Evolutionary conservation across 805 yeast species (phyloP), one percentile per base, ranked within the genome.

Genomic region (Saturnispora gosingensis): DNA sequence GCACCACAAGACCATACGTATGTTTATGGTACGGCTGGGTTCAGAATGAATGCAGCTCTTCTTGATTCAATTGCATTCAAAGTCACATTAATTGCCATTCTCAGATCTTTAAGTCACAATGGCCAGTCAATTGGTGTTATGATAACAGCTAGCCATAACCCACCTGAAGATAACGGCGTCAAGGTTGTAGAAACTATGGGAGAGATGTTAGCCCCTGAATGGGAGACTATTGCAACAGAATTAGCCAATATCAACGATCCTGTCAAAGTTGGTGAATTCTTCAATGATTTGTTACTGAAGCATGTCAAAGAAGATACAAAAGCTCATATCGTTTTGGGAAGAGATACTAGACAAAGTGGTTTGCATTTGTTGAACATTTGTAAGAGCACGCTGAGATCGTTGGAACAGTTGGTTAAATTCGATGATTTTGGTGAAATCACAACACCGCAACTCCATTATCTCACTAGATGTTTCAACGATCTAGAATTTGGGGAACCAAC

Each of bases 11-110:
- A 59, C 24, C 59, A 53, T 35, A 51, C 54, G 2, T 83, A 80
- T 62, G 68, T 78, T 16, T 93, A 93, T 61, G 99, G 99, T n/a
- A 93, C 99, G 1, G 99, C 99, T 2, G 99, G 99, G 8, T 93
- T 93, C 70, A 78, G 99, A 53, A 82, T 83, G 70, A 71, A 78
- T 46, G 90, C 95, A 1, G 63, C 68, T 20, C 67, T 74, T 16
- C 70, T 91, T 57, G 95, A 88, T 63, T 82, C 88, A 16, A 91
- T 90, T 32, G 85, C 88, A 67, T 87, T 80, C 66, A 76, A 91
- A 6, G 88, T 85, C 16, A 96, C 97, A 2, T 72, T 89, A 18
- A 65, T 90, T 27, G 97, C 99, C 0, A 72, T 82, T 1, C 70
- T 93, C 56, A 75, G 99, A 61, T 89, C 97, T n/a, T 76, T 83